phyloP scores from a whole-genome alignment of 495 filamentous ascomycete species.

The Aspergillus ostianus region DNA sequence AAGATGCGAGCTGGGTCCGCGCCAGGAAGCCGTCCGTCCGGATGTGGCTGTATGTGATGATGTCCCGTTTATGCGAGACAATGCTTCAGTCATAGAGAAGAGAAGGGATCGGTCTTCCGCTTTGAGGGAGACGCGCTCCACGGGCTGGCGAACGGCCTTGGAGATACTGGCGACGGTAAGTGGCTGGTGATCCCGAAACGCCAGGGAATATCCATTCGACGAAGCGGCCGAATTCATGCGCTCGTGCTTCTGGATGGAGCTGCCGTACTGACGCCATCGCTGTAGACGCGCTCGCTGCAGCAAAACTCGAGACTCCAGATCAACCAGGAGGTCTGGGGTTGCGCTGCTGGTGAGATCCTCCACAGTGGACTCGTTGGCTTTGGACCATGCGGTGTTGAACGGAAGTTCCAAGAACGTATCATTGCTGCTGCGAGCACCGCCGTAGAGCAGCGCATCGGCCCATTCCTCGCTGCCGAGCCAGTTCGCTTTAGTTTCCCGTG shows the following conservation, averaged over 20 bases:
- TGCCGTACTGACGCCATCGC: slow-evolving; percentile 70
- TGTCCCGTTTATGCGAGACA: slow-evolving; percentile 52
- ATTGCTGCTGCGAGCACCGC: slow-evolving; percentile 54
- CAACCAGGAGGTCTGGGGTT: slow-evolving; percentile 46
- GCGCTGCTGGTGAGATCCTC: slow-evolving; percentile 44
- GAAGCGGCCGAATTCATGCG: slow-evolving; percentile 14
- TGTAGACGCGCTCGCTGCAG: slow-evolving; percentile 62
- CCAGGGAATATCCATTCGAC: slow-evolving; percentile 22
- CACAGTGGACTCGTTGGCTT: slow-evolving; percentile 54
- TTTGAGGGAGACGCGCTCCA: slow-evolving; percentile 38
- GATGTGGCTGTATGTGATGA: slow-evolving; percentile 6
- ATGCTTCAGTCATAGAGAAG: slow-evolving; percentile 54
- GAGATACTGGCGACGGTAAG: slow-evolving; percentile 44
- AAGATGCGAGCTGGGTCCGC: not conserved
- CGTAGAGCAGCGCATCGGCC: slow-evolving; percentile 63
- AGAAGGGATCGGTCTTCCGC: slow-evolving; percentile 51
- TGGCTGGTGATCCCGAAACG: slow-evolving; percentile 39
- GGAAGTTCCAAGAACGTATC: slow-evolving; percentile 62
- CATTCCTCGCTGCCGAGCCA: slow-evolving; percentile 74
- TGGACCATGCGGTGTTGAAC: slow-evolving; percentile 67
- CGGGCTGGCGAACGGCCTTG: slow-evolving; percentile 38
- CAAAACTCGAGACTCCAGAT: slow-evolving; percentile 60
- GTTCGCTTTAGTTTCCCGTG: slow-evolving; percentile 59
- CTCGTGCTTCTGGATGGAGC: slow-evolving; percentile 26
- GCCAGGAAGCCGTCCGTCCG: slow-evolving; percentile 1